Conservation (phyloP, 331 rosid species). For the Spiraea crenata region DNA sequence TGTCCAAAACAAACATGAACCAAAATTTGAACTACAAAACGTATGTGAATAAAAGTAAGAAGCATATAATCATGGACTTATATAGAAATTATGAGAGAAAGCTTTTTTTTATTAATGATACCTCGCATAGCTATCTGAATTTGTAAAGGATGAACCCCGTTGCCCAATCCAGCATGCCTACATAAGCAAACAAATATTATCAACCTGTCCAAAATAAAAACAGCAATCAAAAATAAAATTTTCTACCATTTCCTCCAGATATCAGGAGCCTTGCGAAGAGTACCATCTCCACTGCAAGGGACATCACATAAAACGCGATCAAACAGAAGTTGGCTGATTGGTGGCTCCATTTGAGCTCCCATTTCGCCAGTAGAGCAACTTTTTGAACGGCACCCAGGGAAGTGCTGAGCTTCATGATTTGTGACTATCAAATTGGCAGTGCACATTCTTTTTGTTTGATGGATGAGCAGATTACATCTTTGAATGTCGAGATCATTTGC, state of each 20-base stretch:
- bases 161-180: constrained; percentile 83
- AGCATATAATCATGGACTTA: neutral
- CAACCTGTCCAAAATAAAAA: constrained; percentile 9
- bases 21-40: neutral
- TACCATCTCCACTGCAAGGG: constrained; percentile 99
- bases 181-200: constrained; percentile 14
- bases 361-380: constrained; percentile 31
- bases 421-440: constrained; percentile 95
- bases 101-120: constrained; percentile 26
- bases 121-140: constrained; percentile 88
- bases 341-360: constrained; percentile 36
- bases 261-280: constrained; percentile 99
- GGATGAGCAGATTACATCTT: constrained; percentile 98
- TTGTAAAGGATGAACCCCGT: constrained; percentile 80
- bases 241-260: constrained; percentile 96
- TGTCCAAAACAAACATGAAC: neutral
- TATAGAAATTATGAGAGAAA: neutral
- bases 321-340: constrained; percentile 60
- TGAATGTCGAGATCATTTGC: constrained; percentile 98
- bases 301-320: constrained; percentile 97
- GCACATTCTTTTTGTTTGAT: constrained; percentile 99
- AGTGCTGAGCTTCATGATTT: constrained; percentile 96
- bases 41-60: neutral
- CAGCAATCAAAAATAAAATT: constrained; percentile 16
- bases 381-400: constrained; percentile 83